Evolutionary conservation across 768 basidiomycete genomes (phyloP), one percentile per base, ranked within the genome.

Genomic region (Hygrocybe coccinea): DNA sequence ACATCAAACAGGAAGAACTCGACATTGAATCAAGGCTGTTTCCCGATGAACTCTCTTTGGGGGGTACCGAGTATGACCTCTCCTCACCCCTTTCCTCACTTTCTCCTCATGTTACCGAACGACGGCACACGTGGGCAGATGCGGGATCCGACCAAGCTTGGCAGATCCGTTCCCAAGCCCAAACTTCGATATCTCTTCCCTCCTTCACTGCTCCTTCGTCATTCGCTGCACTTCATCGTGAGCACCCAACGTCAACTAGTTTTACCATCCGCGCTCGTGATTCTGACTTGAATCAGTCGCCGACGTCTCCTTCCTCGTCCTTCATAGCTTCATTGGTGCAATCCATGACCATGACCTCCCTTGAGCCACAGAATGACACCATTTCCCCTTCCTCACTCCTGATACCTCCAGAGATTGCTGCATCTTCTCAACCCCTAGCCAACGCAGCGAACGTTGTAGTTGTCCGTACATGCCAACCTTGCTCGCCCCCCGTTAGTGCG

Each of bases 401-500:
- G 11, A 61, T 67, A 14, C 60, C 67, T 10, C 56, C 68, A 8
- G 24, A 24, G 9, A 9, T 11, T 3, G 29, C 21, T 6, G 21
- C 54, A 36, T 71, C 75, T 47, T 76, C 71, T 50, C 71, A 69
- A 38, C 70, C 68, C 56, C 59, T 69, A 49, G 67, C 64, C 34
- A 59, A 62, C 53, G 62, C 64, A 50, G 54, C 67, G 33, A 35
- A 45, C 29, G 48, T 41, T 58, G 76, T 84, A 34, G 77, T 87
- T 2, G 81, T 87, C 35, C 79, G 76, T 65, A 86, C 87, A 47
- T 83, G 83, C 60, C 74, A 79, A 59, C 85, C 84, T 17, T 83
- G 82, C 69, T 72, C 68, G 8, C 85, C 85, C 46, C 71, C 81
- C 33, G 80, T 89, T 56, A 80, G 74, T 62, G 86, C 86, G 34